Evolutionary conservation across 148 eudicot species (phyloP).

Genomic region (Beta vulgaris): DNA sequence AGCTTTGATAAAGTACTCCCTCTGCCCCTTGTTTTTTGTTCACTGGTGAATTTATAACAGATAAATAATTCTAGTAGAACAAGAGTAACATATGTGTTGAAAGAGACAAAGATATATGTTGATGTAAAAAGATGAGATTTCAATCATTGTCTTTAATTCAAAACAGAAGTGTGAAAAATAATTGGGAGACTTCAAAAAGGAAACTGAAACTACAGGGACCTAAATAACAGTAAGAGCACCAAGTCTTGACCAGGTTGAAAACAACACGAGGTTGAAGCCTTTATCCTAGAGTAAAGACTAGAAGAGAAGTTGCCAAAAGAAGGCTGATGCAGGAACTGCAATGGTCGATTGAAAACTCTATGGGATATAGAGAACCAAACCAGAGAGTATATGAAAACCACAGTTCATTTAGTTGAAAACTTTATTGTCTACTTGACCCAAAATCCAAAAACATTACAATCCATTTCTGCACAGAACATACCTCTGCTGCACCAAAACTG

Average conservation of each 20-base stretch:
- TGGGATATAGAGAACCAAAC: not conserved
- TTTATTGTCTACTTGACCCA: not conserved
- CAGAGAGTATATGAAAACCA: not conserved
- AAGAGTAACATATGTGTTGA: no score
- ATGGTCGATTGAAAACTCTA: not conserved
- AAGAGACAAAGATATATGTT: no score
- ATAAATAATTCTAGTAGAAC: no score
- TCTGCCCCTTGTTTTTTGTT: not conserved
- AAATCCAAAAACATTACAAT: not conserved
- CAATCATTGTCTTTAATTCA: no score
- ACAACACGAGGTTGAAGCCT: not conserved
- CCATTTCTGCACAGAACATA: slow-evolving; percentile 16
- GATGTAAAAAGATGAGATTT: no score
- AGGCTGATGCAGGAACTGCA: not conserved
- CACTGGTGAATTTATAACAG: no score
- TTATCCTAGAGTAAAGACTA: not conserved
- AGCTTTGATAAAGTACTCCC: not conserved
- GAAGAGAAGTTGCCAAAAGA: not conserved
- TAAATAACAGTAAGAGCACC: not conserved
- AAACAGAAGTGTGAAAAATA: no score
- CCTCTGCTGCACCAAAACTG: slow-evolving; percentile 97
- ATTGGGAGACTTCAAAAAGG: no score
- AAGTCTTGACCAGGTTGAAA: not conserved
- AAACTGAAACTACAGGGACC: not conserved
- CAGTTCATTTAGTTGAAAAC: not conserved